Base-by-base conservation (phyloP, 805 yeast genomes). In the Hanseniaspora lindneri region DNA sequence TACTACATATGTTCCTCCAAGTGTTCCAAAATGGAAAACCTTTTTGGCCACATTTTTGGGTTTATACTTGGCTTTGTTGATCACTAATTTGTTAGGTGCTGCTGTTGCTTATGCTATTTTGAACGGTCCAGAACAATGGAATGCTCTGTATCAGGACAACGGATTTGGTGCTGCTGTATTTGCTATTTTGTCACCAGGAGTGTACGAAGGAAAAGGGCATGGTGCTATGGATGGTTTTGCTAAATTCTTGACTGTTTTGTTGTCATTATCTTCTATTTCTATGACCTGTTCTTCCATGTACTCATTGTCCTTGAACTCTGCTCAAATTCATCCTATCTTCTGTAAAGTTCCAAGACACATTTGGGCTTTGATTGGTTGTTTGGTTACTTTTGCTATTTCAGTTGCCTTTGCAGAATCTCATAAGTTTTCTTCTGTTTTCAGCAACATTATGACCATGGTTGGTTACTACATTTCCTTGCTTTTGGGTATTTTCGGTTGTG, bases 261-360 rank as follows among this genome's bases (percentile, higher is more conserved):
- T 87, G 53, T 83, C 94, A 14, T 66, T 87, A 54, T 83, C 95
- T 34, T 84, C 95, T 33, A 80, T 87, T 50, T 81, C 95, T 56
- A 86, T 85, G 72, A 86, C 85, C 67, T 75, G 85, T 64, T 95
- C 95, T 66, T 87, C 86, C 70, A 79, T 85, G 82, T 87, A 87
- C 72, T 83, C 95, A 19, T 75, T 85, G 59, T 87, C 85, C 39
- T 72, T 87, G 58, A 78, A 87, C 53, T 86, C 87, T 24, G 96
- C 87, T 66, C 79, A 92, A 37, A 67, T 81, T 56, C 82, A 88
- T 81, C 74, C 81, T 44, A 75, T 75, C 52, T 74, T 86, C 58
- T 69, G 76, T 25, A 74, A 71, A 59, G 70, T 87, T 46, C 96
- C 96, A 59, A 76, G 95, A 71, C 73, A 80, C 42, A 57, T 77